Conservation (phyloP, 371 early-diverging fungal genomes). For the Mucor plumbeus region DNA sequence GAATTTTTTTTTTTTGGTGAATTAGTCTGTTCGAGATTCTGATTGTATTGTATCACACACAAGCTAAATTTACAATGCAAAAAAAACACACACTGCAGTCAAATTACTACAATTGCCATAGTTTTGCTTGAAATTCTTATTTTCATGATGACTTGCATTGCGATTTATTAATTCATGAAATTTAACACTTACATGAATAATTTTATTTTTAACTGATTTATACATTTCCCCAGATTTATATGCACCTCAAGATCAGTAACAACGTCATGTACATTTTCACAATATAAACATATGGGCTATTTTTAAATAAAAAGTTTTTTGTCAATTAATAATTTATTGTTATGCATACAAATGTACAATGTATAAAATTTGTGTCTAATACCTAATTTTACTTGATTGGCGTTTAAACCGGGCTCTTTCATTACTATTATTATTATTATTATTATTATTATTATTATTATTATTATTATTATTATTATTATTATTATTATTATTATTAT, state of each 20-base stretch:
- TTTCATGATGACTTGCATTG: slow-evolving; percentile 1
- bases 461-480: background rate
- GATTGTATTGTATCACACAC: background rate
- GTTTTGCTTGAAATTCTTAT: background rate
- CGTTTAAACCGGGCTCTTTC: background rate
- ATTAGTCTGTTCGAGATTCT: slow-evolving; percentile 5
- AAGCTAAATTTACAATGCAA: background rate
- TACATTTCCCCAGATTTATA: slow-evolving; percentile 3
- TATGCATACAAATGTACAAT: background rate
- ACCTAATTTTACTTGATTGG: background rate
- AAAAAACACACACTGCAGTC: background rate
- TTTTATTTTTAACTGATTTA: background rate
- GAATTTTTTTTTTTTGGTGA: no score
- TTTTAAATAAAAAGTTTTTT: background rate
- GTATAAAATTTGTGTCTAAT: background rate
- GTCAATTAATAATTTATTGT: background rate
- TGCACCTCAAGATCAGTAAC: background rate
- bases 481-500: background rate
- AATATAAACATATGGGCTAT: background rate
- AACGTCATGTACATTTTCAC: background rate
- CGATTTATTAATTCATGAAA: background rate
- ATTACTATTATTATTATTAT: background rate
- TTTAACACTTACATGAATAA: background rate
- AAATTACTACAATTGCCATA: background rate
- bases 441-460: background rate